Conservation (phyloP, 352 stramenopile genomes). For the Pythium myriotylum region DNA sequence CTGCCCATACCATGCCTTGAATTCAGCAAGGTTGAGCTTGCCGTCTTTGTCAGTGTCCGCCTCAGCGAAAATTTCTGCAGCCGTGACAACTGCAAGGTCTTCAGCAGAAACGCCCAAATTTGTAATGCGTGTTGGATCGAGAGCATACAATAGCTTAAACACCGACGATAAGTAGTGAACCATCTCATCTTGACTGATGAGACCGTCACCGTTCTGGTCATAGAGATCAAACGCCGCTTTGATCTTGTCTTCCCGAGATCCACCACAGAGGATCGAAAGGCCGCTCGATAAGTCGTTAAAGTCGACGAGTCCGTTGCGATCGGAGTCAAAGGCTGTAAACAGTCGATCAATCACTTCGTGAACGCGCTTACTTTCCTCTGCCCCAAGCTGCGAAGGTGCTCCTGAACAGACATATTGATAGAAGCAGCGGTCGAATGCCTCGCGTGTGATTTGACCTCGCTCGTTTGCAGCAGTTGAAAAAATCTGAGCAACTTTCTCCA, state of each 20-base stretch:
- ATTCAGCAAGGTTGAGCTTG: slow-evolving; percentile 85
- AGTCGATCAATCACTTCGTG: slow-evolving; percentile 76
- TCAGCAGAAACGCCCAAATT: slow-evolving; percentile 58
- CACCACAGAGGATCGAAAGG: slow-evolving; percentile 69
- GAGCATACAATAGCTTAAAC: slow-evolving; percentile 78
- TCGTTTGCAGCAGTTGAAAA: slow-evolving; percentile 55
- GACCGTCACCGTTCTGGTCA: slow-evolving; percentile 79
- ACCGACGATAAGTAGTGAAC: slow-evolving; percentile 83
- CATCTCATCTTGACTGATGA: slow-evolving; percentile 88
- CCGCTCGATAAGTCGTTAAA: slow-evolving; percentile 78
- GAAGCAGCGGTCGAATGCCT: slow-evolving; percentile 76
- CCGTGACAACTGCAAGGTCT: slow-evolving; percentile 66
- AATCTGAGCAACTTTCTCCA: slow-evolving; percentile 63
- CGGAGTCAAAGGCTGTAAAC: slow-evolving; percentile 79
- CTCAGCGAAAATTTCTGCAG: slow-evolving; percentile 83
- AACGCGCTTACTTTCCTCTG: slow-evolving; percentile 53
- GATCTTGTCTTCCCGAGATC: slow-evolving; percentile 65
- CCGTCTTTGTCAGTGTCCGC: slow-evolving; percentile 87
- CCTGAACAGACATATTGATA: slow-evolving; percentile 63
- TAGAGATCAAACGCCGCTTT: slow-evolving; percentile 84
- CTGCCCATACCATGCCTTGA: slow-evolving; percentile 81
- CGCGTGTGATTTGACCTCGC: slow-evolving; percentile 58
- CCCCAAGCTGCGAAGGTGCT: slow-evolving; percentile 36
- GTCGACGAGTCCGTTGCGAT: slow-evolving; percentile 74
- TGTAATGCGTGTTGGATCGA: slow-evolving; percentile 64